Evolutionary conservation across 768 basidiomycete species (phyloP).

Genomic region (Saitozyma podzolica): DNA sequence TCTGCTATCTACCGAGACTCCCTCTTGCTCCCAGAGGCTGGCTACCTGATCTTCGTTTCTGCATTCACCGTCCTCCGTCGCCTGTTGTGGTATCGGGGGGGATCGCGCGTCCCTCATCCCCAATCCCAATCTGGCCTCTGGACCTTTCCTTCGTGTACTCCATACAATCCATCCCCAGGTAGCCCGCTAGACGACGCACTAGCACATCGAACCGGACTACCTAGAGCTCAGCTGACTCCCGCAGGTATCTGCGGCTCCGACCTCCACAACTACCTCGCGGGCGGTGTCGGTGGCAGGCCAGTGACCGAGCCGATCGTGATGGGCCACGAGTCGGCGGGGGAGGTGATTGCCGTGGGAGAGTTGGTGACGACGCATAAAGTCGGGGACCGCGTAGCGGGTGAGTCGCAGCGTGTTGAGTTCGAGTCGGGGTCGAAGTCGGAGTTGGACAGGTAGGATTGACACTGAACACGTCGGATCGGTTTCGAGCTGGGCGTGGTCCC

Average conservation of each 20-base stretch:
- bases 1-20: neutral
- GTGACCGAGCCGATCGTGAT: slow-evolving; percentile 40
- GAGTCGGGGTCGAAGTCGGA: too few species aligned
- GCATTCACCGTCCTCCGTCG: too few species aligned
- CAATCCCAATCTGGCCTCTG: too few species aligned
- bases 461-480: neutral
- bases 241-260: slow-evolving; percentile 45
- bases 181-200: neutral
- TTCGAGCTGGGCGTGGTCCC: neutral
- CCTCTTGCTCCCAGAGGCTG: neutral
- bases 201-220: neutral
- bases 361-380: slow-evolving; percentile 41
- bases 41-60: neutral
- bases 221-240: slow-evolving; percentile 4
- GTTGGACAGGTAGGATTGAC: neutral
- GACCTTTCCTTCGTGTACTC: too few species aligned
- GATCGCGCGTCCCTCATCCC: too few species aligned
- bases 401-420: neutral
- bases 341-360: slow-evolving; percentile 45
- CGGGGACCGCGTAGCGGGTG: slow-evolving; percentile 44
- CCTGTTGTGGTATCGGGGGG: too few species aligned
- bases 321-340: slow-evolving; percentile 44
- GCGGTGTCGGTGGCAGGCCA: slow-evolving; percentile 45
- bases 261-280: slow-evolving; percentile 39
- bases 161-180: too few species aligned